phyloP scores from a whole-genome alignment of 2,329 filamentous ascomycete genomes.

The Xylariaceae sp. region DNA sequence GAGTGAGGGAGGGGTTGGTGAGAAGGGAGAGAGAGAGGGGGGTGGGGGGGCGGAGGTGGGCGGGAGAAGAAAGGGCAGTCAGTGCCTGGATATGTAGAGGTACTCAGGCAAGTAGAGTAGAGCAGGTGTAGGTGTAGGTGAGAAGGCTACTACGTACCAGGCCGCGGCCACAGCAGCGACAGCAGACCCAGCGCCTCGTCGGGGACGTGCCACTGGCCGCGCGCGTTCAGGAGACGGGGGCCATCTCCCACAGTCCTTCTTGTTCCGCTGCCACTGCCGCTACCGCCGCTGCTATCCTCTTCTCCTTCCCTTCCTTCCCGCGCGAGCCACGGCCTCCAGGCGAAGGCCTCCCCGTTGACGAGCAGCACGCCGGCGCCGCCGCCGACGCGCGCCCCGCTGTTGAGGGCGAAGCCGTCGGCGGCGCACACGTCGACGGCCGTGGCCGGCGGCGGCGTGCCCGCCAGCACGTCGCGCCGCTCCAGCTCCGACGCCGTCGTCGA shows the following conservation, averaged over 20 bases:
- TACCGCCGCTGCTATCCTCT: no score
- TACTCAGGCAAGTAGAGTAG: not conserved
- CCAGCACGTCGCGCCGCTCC: slow-evolving; percentile 68
- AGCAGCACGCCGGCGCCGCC: slow-evolving; percentile 69
- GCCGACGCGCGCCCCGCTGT: slow-evolving; percentile 66
- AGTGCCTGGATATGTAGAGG: no score
- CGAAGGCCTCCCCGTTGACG: slow-evolving; percentile 79
- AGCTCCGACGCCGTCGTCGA: slow-evolving; percentile 54
- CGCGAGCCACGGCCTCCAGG: slow-evolving; percentile 74
- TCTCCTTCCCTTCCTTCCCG: slow-evolving; percentile 9
- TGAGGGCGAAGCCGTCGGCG: slow-evolving; percentile 75
- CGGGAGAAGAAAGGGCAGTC: no score
- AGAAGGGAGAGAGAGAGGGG: no score
- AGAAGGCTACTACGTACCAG: slow-evolving; percentile 50
- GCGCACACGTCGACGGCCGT: slow-evolving; percentile 80
- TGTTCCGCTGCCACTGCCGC: no score
- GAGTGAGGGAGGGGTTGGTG: no score
- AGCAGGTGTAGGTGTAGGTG: not conserved
- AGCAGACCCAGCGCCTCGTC: slow-evolving; percentile 67
- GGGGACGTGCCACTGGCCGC: slow-evolving; percentile 73
- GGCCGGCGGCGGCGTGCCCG: slow-evolving; percentile 65
- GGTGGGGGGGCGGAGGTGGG: no score
- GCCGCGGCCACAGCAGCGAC: slow-evolving; percentile 76
- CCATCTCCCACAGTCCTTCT: no score
- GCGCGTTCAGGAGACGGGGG: slow-evolving; percentile 58